Percentiles rank a stretch among this genome's conserved stretches.
These are phyloP conservation scores for Cynara cardunculus DNA, from an alignment of 129 eudicot species.

Conservation along the genomic window DNA sequence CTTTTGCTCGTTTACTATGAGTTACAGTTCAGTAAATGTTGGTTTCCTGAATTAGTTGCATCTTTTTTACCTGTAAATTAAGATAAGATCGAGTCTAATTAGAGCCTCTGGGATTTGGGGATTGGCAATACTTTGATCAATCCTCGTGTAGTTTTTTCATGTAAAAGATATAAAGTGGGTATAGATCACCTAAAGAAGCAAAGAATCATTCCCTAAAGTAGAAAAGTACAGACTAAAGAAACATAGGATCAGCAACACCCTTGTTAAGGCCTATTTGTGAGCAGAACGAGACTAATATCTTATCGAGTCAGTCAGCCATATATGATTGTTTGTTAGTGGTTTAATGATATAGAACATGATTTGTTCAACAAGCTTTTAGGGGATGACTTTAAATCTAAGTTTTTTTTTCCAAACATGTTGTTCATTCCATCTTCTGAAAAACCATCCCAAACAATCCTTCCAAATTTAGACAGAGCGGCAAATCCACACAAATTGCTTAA, in stretches of 20 bases:
- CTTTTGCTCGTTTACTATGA: background rate
- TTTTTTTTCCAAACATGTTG: no score
- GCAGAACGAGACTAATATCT: no score
- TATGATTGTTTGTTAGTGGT: no score
- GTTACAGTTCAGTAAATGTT: background rate
- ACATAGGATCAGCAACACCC: background rate
- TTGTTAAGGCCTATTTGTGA: no score
- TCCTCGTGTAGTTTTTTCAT: background rate
- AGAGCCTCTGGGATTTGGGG: constrained; percentile 6
- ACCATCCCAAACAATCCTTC: no score
- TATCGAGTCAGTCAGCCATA: no score
- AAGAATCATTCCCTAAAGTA: constrained; percentile 13
- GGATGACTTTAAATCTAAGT: no score
- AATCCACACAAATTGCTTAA: no score
- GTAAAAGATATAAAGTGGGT: constrained; percentile 1
- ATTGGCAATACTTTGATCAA: constrained; percentile 6
- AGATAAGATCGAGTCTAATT: background rate
- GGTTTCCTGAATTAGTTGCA: background rate
- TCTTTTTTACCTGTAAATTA: background rate
- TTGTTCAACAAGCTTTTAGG: no score
- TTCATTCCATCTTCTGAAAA: no score
- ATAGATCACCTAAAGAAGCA: constrained; percentile 16
- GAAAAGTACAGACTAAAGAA: background rate
- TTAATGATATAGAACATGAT: no score
- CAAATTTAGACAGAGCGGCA: no score